phyloP scores from a whole-genome alignment of 1,284 basidiomycete species.

The Irpex sp. region DNA sequence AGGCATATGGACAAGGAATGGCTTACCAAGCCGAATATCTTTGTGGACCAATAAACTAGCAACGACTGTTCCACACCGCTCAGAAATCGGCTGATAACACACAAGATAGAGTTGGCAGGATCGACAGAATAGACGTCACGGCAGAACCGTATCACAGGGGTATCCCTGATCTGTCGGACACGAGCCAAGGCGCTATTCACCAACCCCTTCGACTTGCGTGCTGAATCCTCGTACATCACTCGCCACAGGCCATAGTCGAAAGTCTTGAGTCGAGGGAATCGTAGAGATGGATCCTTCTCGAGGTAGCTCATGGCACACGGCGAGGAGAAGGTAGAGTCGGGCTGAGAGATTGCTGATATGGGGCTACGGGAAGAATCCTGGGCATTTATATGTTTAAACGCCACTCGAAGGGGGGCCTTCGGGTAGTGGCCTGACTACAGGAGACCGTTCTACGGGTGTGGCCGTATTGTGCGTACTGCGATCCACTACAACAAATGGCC shows the following conservation, averaged over 20 bases:
- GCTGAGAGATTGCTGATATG: neutral
- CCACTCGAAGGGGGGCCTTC: neutral
- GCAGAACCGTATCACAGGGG: slow-evolving; percentile 3
- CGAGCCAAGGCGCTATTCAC: neutral
- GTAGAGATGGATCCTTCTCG: neutral
- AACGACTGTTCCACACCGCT: slow-evolving; percentile 5
- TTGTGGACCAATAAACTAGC: slow-evolving; percentile 5
- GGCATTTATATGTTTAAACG: neutral
- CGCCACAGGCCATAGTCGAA: slow-evolving; percentile 7
- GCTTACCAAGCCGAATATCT: slow-evolving; percentile 3
- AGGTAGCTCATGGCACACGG: neutral
- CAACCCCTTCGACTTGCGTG: neutral
- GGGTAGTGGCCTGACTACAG: neutral
- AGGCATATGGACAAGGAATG: neutral
- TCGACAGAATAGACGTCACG: slow-evolving; percentile 6
- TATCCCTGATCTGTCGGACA: neutral
- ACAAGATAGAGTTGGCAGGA: slow-evolving; percentile 3
- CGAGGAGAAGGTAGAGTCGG: neutral
- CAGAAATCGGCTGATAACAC: slow-evolving; percentile 4
- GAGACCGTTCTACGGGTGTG: neutral
- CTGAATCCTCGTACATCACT: slow-evolving; percentile 3
- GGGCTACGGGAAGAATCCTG: neutral
- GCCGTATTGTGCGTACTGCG: neutral
- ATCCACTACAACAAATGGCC: neutral
- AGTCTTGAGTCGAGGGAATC: neutral